Evolutionary conservation across 306 rosid species (phyloP).

Genomic region (Datisca glomerata): DNA sequence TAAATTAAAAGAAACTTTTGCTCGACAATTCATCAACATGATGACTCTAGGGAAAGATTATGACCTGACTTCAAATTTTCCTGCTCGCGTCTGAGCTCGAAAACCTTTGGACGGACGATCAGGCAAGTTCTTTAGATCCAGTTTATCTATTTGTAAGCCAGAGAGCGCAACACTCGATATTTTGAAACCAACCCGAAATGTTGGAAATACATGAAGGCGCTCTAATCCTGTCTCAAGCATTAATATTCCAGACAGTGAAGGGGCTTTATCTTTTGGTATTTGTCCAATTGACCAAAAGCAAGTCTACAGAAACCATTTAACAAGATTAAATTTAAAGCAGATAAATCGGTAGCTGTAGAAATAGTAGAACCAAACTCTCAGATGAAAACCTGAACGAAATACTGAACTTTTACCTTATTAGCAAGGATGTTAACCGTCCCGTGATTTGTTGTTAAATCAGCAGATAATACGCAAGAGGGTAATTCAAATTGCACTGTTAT

Average conservation of each 20-base stretch:
- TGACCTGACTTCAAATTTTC: constrained; percentile 80
- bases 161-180: constrained; percentile 87
- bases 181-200: constrained; percentile 67
- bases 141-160: constrained; percentile 73
- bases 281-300: constrained; percentile 83
- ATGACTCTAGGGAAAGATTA: constrained; percentile 1
- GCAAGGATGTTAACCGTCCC: constrained; percentile 74
- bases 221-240: constrained; percentile 72
- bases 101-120: constrained; percentile 74
- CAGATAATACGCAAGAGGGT: constrained; percentile 67
- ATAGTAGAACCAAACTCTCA: too few relatives aligned
- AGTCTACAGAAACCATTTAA: constrained; percentile 31
- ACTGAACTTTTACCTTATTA: constrained; percentile 92
- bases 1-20: not conserved
- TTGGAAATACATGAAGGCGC: constrained; percentile 75
- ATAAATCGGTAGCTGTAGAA: too few relatives aligned
- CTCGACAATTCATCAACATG: not conserved
- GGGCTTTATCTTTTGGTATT: constrained; percentile 84
- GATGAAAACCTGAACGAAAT: too few relatives aligned
- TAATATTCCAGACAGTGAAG: constrained; percentile 80
- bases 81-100: constrained; percentile 76
- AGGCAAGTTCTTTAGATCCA: constrained; percentile 60
- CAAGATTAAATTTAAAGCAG: too few relatives aligned
- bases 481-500: constrained; percentile 62
- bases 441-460: constrained; percentile 69